A percentile compares a stretch with the other conserved stretches of the same genome.
phyloP scores from a whole-genome alignment of 192 early-diverging fungal genomes.

The Linnemannia schmuckeri region DNA sequence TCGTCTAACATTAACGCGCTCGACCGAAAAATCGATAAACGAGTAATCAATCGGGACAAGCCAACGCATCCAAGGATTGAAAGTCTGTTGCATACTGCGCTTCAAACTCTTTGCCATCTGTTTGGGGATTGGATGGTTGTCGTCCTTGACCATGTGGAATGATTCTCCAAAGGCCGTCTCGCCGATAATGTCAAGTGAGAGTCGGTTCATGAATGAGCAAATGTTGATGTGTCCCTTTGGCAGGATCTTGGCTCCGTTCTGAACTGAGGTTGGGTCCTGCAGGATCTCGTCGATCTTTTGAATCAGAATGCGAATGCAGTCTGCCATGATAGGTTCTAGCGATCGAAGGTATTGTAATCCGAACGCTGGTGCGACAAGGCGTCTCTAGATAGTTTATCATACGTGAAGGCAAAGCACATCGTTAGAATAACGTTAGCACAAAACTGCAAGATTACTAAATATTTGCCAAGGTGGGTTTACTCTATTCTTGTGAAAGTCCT shows the following conservation, averaged over 20 bases:
- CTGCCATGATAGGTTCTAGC: constrained; percentile 59
- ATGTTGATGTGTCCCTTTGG: constrained; percentile 36
- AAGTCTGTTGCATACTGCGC: constrained; percentile 35
- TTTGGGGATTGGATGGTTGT: constrained; percentile 61
- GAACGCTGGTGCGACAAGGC: constrained; percentile 67
- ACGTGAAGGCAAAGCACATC: neutral
- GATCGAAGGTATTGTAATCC: constrained; percentile 64
- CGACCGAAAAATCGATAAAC: constrained; percentile 22
- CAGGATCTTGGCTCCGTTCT: constrained; percentile 44
- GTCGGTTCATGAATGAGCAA: constrained; percentile 31
- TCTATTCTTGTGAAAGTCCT: constrained; percentile 45
- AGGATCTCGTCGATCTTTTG: constrained; percentile 49
- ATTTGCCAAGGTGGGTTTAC: neutral
- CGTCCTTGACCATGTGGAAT: constrained; percentile 64
- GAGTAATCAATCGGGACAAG: constrained; percentile 33
- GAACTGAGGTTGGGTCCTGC: constrained; percentile 40
- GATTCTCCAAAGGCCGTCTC: constrained; percentile 64
- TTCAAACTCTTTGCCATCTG: constrained; percentile 29
- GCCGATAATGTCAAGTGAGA: constrained; percentile 66
- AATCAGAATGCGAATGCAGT: constrained; percentile 39
- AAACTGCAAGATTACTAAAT: too few species aligned
- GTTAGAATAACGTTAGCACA: neutral
- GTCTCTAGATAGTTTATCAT: constrained; percentile 53
- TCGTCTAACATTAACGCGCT: constrained; percentile 16
- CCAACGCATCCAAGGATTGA: constrained; percentile 43